Percentiles rank a stretch among this genome's conserved stretches.
Evolutionary conservation across 2,329 filamentous ascomycete genomes (phyloP).

Genomic region (Pseudocercospora fijiensis): DNA sequence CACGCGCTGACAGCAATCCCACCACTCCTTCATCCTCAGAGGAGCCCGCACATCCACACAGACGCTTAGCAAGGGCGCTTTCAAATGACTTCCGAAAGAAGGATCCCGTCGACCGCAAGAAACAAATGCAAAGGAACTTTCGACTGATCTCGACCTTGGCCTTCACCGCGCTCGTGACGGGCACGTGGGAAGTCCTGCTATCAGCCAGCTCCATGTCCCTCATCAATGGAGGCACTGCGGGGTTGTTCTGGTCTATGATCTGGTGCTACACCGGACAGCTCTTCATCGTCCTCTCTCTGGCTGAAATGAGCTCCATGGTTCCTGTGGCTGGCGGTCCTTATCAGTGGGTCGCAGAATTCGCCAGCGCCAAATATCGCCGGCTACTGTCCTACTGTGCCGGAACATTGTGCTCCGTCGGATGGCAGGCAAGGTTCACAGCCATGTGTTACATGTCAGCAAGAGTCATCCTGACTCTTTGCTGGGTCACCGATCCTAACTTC

Average conservation of each 20-base stretch:
- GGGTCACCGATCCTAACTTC: constrained; percentile 40
- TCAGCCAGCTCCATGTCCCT: constrained; percentile 30
- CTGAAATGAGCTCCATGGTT: constrained; percentile 39
- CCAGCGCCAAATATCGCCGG: constrained; percentile 44
- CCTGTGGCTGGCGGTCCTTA: constrained; percentile 34
- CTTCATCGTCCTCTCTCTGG: constrained; percentile 38
- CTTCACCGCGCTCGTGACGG: constrained; percentile 52
- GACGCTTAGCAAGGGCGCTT: constrained; percentile 6
- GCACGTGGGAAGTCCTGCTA: constrained; percentile 51
- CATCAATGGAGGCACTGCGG: constrained; percentile 32
- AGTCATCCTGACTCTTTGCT: constrained; percentile 48
- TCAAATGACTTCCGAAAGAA: constrained; percentile 13
- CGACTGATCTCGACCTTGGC: constrained; percentile 35
- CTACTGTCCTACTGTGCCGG: constrained; percentile 48
- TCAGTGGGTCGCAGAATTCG: constrained; percentile 45
- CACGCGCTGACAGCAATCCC: not conserved
- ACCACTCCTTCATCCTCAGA: not conserved
- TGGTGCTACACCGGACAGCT: constrained; percentile 33
- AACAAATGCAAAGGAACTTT: constrained; percentile 30
- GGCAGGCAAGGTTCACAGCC: constrained; percentile 48
- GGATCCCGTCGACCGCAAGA: constrained; percentile 17
- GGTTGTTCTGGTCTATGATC: constrained; percentile 36
- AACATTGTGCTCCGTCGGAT: constrained; percentile 38
- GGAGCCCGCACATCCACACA: not conserved
- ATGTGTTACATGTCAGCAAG: constrained; percentile 48